A percentile compares a stretch with the other conserved stretches of the same genome.
Evolutionary conservation across 225 moss, liverwort and hornwort genomes (phyloP).

Genomic region (Climacium dendroides): DNA sequence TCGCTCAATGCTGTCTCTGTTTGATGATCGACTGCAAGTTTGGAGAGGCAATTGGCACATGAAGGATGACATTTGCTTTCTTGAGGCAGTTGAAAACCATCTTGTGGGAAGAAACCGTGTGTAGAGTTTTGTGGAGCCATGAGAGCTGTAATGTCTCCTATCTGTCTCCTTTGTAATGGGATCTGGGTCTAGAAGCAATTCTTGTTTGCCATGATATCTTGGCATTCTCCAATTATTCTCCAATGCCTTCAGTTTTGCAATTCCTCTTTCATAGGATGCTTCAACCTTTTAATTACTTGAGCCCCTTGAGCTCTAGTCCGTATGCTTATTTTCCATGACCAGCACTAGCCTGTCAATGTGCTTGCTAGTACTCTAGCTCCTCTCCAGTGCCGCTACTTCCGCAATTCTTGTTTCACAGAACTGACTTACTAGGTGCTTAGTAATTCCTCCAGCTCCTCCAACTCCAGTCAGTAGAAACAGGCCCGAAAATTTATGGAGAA

Average conservation of each 20-base stretch:
- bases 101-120: background rate
- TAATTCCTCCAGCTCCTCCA: background rate
- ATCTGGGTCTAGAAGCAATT: background rate
- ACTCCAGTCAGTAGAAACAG: background rate
- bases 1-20: background rate
- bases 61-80: background rate
- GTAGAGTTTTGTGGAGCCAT: background rate
- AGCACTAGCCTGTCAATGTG: background rate
- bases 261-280: background rate
- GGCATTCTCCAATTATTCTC: background rate
- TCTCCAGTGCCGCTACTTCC: background rate
- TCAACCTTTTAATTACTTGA: background rate
- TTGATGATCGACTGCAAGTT: background rate
- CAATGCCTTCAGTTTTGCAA: background rate
- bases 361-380: background rate
- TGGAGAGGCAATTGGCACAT: background rate
- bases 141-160: background rate
- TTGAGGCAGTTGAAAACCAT: background rate
- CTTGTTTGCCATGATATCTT: background rate
- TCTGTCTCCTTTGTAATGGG: background rate
- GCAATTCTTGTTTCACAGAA: background rate
- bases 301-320: background rate
- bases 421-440: background rate
- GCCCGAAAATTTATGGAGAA: background rate
- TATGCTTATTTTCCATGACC: background rate